Percentiles rank a stretch among this genome's conserved stretches.
phyloP scores from a whole-genome alignment of 176 grass and related monocot species.

The Cenchrus americanus region DNA sequence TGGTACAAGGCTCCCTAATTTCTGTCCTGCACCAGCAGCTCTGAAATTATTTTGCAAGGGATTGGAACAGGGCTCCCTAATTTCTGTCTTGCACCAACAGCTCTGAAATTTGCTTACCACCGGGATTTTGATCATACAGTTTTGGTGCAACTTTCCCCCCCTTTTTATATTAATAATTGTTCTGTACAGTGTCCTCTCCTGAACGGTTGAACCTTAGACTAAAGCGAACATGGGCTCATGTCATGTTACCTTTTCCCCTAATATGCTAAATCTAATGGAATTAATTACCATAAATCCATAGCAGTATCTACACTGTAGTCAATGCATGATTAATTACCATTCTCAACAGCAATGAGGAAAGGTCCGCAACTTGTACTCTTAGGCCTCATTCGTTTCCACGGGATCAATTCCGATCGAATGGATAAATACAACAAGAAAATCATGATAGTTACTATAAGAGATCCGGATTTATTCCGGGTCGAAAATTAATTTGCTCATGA shows the following conservation, averaged over 20 bases:
- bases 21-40: conserved; percentile 16
- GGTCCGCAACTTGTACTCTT: no score
- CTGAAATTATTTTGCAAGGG: not conserved
- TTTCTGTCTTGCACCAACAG: conserved; percentile 22
- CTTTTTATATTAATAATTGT: not conserved
- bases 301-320: conserved; percentile 5
- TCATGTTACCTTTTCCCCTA: not conserved
- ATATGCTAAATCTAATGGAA: not conserved
- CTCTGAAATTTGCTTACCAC: not conserved
- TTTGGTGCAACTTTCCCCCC: not conserved
- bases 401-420: no score
- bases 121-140: conserved; percentile 33
- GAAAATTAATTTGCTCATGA: no score
- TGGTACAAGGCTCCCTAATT: conserved; percentile 21
- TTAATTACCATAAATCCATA: not conserved
- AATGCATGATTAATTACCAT: not conserved
- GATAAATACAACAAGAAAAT: no score
- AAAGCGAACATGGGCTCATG: not conserved
- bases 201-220: not conserved
- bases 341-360: conserved; percentile 1
- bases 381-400: no score
- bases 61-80: conserved; percentile 11
- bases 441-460: no score
- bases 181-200: conserved; percentile 39
- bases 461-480: no score